phyloP scores from a whole-genome alignment of 345 rosid species.

The Aurinia saxatilis region DNA sequence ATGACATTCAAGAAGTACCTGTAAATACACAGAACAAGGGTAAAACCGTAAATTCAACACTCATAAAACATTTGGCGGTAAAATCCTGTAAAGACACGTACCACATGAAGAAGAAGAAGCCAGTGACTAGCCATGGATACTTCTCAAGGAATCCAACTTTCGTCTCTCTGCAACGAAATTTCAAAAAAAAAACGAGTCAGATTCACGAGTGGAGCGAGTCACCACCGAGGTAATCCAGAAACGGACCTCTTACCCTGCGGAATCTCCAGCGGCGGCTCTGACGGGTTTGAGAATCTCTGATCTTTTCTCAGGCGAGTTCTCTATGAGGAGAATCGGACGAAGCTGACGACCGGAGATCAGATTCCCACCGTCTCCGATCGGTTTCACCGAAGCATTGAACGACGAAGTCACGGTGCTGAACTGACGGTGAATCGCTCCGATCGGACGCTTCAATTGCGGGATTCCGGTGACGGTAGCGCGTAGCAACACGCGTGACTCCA shows the following conservation, averaged over 20 bases:
- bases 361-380: conserved; percentile 67
- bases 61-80: background rate
- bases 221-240: conserved; percentile 22
- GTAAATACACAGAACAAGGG: background rate
- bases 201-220: conserved; percentile 34
- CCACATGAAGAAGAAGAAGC: conserved; percentile 99
- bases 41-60: background rate
- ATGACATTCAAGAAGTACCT: conserved; percentile 80
- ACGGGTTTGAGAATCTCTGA: conserved; percentile 44
- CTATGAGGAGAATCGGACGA: conserved; percentile 60
- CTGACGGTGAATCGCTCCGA: conserved; percentile 15
- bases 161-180: conserved; percentile 41
- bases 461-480: conserved; percentile 50
- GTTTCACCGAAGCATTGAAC: conserved; percentile 25
- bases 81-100: conserved; percentile 20
- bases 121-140: conserved; percentile 79
- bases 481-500: conserved; percentile 86
- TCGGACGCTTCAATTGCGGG: conserved; percentile 37
- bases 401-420: conserved; percentile 16
- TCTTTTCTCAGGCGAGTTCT: conserved; percentile 31
- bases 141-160: conserved; percentile 61
- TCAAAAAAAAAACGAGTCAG: conserved; percentile 25
- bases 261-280: conserved; percentile 67
- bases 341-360: conserved; percentile 81
- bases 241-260: conserved; percentile 94